These are phyloP conservation scores for Sporothrix curviconia DNA, from an alignment of 2,329 filamentous ascomycete species.

Conservation along the genomic window DNA sequence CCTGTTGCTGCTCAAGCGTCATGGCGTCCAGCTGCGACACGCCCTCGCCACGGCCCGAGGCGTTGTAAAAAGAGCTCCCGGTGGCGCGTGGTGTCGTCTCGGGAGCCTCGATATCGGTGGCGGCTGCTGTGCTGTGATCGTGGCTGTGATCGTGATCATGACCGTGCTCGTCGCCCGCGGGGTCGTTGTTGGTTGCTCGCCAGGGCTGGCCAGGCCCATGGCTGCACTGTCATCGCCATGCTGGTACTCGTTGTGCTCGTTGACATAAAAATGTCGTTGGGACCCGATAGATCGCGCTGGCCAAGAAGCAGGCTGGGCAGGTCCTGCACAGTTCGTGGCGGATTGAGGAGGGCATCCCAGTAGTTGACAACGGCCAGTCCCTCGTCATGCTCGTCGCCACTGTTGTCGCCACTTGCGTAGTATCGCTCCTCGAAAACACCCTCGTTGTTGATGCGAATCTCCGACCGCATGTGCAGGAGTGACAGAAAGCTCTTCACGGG, in stretches of 20 bases:
- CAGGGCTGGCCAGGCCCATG: background rate
- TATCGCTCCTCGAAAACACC: slow-evolving; percentile 7
- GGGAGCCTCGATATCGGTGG: background rate
- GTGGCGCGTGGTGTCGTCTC: background rate
- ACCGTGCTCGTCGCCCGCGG: background rate
- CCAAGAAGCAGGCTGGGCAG: slow-evolving; percentile 33
- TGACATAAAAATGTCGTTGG: slow-evolving; percentile 6
- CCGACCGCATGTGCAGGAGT: slow-evolving; percentile 36
- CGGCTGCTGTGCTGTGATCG: background rate
- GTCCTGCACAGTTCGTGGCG: slow-evolving; percentile 38
- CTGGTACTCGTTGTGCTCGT: background rate
- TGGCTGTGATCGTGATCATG: background rate
- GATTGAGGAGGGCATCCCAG: slow-evolving; percentile 39
- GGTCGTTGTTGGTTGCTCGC: background rate
- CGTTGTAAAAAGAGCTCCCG: background rate
- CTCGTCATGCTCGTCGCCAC: slow-evolving; percentile 16
- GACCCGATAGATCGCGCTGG: slow-evolving; percentile 8
- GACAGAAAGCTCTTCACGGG: slow-evolving; percentile 19
- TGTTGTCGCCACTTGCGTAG: background rate
- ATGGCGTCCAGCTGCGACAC: background rate
- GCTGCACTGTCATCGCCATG: background rate
- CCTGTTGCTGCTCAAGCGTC: background rate
- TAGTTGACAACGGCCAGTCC: slow-evolving; percentile 34
- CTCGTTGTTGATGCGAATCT: background rate
- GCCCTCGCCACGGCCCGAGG: background rate